A percentile compares a stretch with the other conserved stretches of the same genome.
Evolutionary conservation across 208 protist species (phyloP).

Genomic region (Leishmania gerbilli): DNA sequence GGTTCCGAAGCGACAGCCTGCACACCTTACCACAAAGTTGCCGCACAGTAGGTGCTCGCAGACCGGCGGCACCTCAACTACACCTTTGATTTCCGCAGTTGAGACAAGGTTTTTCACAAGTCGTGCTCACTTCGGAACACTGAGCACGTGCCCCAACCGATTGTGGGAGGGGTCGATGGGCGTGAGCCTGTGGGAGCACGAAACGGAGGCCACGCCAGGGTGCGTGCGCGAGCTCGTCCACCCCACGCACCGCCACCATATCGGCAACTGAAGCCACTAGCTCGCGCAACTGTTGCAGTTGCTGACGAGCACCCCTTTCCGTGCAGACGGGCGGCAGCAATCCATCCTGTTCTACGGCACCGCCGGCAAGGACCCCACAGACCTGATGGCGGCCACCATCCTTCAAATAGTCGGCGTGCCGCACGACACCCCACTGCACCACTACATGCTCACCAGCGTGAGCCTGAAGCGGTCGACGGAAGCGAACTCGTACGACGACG

Average conservation of each 20-base stretch:
- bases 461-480: slow-evolving; percentile 15
- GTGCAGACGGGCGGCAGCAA: slow-evolving; percentile 7
- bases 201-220: slow-evolving; percentile 2
- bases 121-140: slow-evolving; percentile 36
- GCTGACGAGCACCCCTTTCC: slow-evolving; percentile 20
- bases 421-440: slow-evolving; percentile 30
- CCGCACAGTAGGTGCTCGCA: slow-evolving; percentile 12
- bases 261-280: slow-evolving; percentile 31
- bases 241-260: slow-evolving; percentile 22
- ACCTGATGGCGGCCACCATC: slow-evolving; percentile 37
- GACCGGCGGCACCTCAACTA: slow-evolving; percentile 25
- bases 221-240: slow-evolving; percentile 11
- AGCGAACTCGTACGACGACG: slow-evolving; percentile 10
- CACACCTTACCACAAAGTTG: slow-evolving; percentile 18
- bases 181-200: slow-evolving; percentile 12
- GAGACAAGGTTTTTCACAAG: slow-evolving; percentile 17
- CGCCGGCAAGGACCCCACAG: slow-evolving; percentile 63
- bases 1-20: slow-evolving; percentile 42
- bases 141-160: slow-evolving; percentile 23
- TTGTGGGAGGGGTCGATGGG: slow-evolving; percentile 19
- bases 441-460: slow-evolving; percentile 50
- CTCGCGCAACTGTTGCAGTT: slow-evolving; percentile 22
- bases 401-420: slow-evolving; percentile 39
- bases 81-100: slow-evolving; percentile 44
- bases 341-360: slow-evolving; percentile 59